These are phyloP conservation scores for Vachellia collinsii DNA, from an alignment of 306 rosid genomes.

Conservation along the genomic window DNA sequence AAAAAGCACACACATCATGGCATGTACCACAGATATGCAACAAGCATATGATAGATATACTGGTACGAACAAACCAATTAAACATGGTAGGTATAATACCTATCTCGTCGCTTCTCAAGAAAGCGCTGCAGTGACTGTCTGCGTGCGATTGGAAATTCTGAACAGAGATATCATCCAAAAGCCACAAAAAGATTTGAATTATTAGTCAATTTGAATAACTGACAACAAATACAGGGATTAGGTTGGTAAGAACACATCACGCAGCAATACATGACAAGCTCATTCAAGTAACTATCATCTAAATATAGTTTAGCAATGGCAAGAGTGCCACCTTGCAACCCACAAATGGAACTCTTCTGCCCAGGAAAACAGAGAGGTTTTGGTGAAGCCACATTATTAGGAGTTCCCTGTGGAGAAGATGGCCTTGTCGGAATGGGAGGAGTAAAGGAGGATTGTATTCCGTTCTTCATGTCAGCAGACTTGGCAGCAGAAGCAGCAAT, in stretches of 20 bases:
- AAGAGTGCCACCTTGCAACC: constrained; percentile 59
- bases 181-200: constrained; percentile 10
- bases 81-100: constrained; percentile 43
- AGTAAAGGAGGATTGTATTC: constrained; percentile 42
- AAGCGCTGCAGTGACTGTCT: constrained; percentile 79
- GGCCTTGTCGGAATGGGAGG: constrained; percentile 44
- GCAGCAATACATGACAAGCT: neutral
- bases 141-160: constrained; percentile 81
- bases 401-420: constrained; percentile 49
- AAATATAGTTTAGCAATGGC: constrained; percentile 1
- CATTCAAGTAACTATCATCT: constrained; percentile 14
- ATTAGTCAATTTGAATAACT: neutral
- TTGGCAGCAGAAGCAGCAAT: constrained; percentile 58
- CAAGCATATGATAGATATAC: constrained; percentile 5
- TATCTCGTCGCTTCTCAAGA: constrained; percentile 73
- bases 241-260: neutral
- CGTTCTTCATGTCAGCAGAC: constrained; percentile 51
- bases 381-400: constrained; percentile 50
- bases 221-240: constrained; percentile 13
- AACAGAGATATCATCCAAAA: constrained; percentile 31
- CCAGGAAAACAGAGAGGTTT: constrained; percentile 52
- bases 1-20: too few relatives aligned
- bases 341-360: constrained; percentile 59
- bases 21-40: neutral
- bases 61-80: neutral